Evolutionary conservation across 1,284 basidiomycete genomes (phyloP).

Genomic region (Pseudozyma tsukubaensis): DNA sequence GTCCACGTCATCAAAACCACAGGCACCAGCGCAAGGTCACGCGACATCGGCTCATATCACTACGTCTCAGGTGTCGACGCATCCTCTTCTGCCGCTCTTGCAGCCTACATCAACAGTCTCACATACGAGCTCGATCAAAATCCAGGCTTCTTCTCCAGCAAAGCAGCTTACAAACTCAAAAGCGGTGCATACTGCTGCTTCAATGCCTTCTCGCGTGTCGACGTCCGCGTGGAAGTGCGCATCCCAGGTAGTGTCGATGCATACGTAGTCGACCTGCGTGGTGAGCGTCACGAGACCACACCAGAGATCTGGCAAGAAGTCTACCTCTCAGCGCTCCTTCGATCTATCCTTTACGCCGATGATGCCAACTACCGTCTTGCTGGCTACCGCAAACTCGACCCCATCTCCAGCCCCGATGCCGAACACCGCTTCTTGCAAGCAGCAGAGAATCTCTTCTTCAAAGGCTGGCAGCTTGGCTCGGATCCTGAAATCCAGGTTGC

Average conservation of each 20-base stretch:
- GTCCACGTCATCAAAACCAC: conserved; percentile 92
- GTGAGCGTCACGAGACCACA: conserved; percentile 91
- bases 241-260: conserved; percentile 97
- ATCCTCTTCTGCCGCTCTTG: conserved; percentile 94
- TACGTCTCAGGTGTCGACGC: conserved; percentile 91
- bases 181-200: conserved; percentile 97
- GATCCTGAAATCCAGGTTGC: conserved; percentile 99
- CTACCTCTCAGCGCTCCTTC: conserved; percentile 89
- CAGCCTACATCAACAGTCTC: conserved; percentile 96
- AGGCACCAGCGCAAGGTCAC: conserved; percentile 79
- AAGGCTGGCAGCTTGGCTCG: conserved; percentile 98
- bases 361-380: conserved; percentile 91
- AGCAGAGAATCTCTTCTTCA: conserved; percentile 88
- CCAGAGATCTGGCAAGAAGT: conserved; percentile 96
- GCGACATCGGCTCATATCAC: conserved; percentile 73
- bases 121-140: conserved; percentile 94
- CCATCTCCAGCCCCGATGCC: conserved; percentile 87
- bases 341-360: conserved; percentile 93
- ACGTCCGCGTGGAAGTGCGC: conserved; percentile 96
- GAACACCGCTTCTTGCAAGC: conserved; percentile 91
- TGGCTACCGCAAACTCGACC: conserved; percentile 94
- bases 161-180: conserved; percentile 84
- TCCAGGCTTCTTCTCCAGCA: conserved; percentile 85
- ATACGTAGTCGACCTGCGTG: conserved; percentile 91
- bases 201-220: conserved; percentile 96